Conservation (phyloP, 83 land plant genomes). For the Diphasiastrum complanatum region DNA sequence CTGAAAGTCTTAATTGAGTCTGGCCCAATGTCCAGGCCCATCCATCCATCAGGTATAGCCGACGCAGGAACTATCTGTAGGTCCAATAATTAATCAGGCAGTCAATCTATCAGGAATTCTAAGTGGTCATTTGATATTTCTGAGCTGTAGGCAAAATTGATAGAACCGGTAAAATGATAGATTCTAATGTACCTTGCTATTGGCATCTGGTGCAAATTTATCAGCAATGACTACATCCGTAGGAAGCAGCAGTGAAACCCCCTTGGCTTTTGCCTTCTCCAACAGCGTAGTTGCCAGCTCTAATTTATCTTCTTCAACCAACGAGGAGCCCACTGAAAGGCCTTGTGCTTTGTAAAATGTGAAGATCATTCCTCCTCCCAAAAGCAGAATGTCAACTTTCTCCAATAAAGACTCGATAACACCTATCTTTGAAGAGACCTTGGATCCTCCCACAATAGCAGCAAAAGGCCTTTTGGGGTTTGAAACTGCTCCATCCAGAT, state of each 20-base stretch:
- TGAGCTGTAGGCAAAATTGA: too few species aligned
- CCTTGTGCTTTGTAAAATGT: conserved; percentile 93
- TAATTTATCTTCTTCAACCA: conserved; percentile 79
- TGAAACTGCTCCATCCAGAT: conserved; percentile 71
- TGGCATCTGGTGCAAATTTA: conserved; percentile 80
- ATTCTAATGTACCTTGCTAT: conserved; percentile 60
- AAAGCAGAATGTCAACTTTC: conserved; percentile 56
- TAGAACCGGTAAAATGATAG: not conserved
- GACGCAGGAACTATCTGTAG: conserved; percentile 57
- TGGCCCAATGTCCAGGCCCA: conserved; percentile 83
- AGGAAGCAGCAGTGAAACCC: conserved; percentile 63
- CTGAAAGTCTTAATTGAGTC: conserved; percentile 68
- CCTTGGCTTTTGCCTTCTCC: conserved; percentile 67
- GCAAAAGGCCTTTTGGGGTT: conserved; percentile 81
- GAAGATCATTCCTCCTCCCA: conserved; percentile 93
- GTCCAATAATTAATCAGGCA: not conserved
- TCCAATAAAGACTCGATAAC: conserved; percentile 71
- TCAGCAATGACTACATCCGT: conserved; percentile 80
- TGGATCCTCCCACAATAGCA: conserved; percentile 86
- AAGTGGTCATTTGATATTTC: too few species aligned
- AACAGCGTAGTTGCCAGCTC: conserved; percentile 64
- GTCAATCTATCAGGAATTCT: not conserved
- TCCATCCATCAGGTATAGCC: conserved; percentile 69
- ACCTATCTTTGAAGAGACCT: conserved; percentile 83
- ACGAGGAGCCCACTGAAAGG: conserved; percentile 55